phyloP scores from a whole-genome alignment of 2,329 filamentous ascomycete species.

The Blastomyces percursus region DNA sequence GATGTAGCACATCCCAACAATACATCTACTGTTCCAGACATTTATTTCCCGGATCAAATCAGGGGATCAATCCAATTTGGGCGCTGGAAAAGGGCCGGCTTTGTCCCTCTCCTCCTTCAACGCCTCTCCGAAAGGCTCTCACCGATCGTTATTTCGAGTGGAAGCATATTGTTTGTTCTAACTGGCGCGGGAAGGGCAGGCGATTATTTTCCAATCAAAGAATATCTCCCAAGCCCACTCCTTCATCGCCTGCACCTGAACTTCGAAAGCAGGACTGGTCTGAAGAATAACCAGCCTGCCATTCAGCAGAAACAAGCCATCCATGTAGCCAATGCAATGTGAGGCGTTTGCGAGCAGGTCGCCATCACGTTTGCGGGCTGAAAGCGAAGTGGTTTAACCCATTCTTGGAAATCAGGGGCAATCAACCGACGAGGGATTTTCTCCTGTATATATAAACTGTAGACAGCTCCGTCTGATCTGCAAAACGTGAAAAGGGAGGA shows the following conservation, averaged over 20 bases:
- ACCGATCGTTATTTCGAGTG: not conserved
- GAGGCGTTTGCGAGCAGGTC: not conserved
- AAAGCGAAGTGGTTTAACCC: not conserved
- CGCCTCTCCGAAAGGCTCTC: not conserved
- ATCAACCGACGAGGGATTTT: not conserved
- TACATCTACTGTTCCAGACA: not conserved
- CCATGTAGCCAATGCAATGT: not conserved
- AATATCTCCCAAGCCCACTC: not conserved
- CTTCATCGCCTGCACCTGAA: not conserved
- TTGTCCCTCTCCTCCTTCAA: not conserved
- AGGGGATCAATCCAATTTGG: too few relatives aligned
- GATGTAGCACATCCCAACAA: not conserved
- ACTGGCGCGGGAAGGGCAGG: not conserved
- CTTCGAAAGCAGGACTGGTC: too few relatives aligned
- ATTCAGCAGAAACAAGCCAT: not conserved
- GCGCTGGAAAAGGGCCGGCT: not conserved
- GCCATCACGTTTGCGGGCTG: not conserved
- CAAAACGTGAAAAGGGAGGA: too few relatives aligned
- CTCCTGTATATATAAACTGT: too few relatives aligned
- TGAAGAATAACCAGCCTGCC: not conserved
- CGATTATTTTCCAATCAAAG: not conserved
- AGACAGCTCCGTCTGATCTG: too few relatives aligned
- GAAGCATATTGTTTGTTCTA: not conserved
- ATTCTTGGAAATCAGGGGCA: not conserved
- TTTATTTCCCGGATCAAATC: too few relatives aligned